Base-by-base conservation (phyloP, 2,329 filamentous ascomycete species). In the Colletotrichum chrysophilum region DNA sequence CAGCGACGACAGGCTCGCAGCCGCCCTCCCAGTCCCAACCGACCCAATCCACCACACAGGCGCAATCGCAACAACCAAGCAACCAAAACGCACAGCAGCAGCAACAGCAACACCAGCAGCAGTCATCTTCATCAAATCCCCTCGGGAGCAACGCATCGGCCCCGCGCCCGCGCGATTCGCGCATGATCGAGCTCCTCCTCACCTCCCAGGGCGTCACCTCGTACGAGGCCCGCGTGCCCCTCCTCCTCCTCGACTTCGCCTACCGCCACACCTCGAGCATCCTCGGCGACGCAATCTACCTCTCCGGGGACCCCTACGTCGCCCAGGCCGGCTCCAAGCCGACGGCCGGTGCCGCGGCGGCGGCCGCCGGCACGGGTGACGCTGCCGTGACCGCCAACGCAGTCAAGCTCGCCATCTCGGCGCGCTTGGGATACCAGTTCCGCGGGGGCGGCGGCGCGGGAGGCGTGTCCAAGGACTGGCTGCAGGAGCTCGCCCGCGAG, bases 231-330 rank as follows among this genome's bases (percentile, higher is more conserved):
- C 94, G 95, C 80, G 94, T 97, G 2, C 95, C 95, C 1, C 90
- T 96, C 1, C 92, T 96, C 74, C 92, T 97, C 65, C 92, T 97
- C 83, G 95, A 97, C 86, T 96, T 96, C 82, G 94, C 95, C 65
- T 97, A 97, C 89, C 92, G 95, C 48, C 94, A 96, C 88, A 95
- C 93, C 12, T 92, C 92, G 2, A 90, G 91, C 73, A 89, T 96
- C 43, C 91, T 96, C 24, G 91, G 88, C 78, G 94, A 96, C 85
- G 93, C 92, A 8, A 85, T 95, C 18, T 93, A 94, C 80, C 90
- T 95, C 30, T 89, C 90, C 7, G 89, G 91, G 8, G 93, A 95
- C 83, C 93, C 93, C 9, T 94, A 94, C 85, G 88, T 91, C 24
- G 85, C 88, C 8, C 89, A 91, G 71, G 90, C 90, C 3, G 90